Conservation (phyloP, 192 early-diverging fungal genomes). For the Thoreauomyces humboldtii region DNA sequence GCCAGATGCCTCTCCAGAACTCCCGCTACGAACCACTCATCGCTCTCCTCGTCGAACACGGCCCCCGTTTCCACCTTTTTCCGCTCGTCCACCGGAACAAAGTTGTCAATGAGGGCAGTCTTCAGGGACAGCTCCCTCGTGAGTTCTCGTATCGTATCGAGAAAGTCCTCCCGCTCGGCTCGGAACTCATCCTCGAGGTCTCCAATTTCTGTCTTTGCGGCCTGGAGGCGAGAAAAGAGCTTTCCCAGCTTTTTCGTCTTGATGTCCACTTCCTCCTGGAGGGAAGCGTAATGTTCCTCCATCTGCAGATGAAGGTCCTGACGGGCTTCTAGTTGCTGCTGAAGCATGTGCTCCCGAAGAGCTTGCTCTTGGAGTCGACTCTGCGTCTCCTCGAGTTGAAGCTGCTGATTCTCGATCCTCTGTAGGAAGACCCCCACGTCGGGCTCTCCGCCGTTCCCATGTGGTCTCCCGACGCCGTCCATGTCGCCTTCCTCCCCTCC, state of each 20-base stretch:
- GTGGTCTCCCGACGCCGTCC: background rate
- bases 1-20: constrained; percentile 39
- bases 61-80: constrained; percentile 50
- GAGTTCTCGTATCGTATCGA: constrained; percentile 58
- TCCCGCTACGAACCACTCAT: constrained; percentile 49
- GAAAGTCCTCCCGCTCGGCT: constrained; percentile 57
- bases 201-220: constrained; percentile 52
- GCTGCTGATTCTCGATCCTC: constrained; percentile 39
- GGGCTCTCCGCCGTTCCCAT: no score
- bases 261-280: constrained; percentile 62
- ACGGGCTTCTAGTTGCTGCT: constrained; percentile 51
- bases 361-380: constrained; percentile 54
- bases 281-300: constrained; percentile 57
- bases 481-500: constrained; percentile 55
- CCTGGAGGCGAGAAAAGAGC: constrained; percentile 50
- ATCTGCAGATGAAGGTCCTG: constrained; percentile 60
- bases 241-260: constrained; percentile 61
- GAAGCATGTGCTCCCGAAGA: constrained; percentile 48
- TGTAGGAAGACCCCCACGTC: constrained; percentile 3
- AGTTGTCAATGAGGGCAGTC: constrained; percentile 49
- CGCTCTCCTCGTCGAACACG: constrained; percentile 50
- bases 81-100: constrained; percentile 52
- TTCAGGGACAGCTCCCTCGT: constrained; percentile 56
- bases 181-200: constrained; percentile 62
- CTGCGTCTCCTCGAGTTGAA: constrained; percentile 43